Conservation (phyloP, 805 yeast species). For the Lipomyces mesembrius region DNA sequence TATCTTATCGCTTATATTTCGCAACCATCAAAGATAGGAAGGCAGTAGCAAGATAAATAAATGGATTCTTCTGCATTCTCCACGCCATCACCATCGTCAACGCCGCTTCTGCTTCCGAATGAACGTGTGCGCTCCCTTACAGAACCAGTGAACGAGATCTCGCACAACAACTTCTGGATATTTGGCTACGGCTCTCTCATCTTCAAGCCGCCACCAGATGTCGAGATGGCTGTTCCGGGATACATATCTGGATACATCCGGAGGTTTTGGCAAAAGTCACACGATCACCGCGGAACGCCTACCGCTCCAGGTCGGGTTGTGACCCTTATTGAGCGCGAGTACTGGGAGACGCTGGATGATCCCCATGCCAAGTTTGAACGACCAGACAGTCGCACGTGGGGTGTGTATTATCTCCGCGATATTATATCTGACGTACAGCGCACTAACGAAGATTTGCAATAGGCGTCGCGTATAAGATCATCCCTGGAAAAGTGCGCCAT, state of each 20-base stretch:
- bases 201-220: constrained; percentile 85
- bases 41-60: constrained; percentile 56
- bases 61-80: constrained; percentile 60
- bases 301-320: constrained; percentile 88
- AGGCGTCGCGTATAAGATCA: constrained; percentile 86
- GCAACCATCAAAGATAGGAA: constrained; percentile 68
- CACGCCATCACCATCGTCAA: constrained; percentile 43
- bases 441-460: constrained; percentile 45
- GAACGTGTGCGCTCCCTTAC: constrained; percentile 1
- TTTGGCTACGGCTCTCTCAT: constrained; percentile 90
- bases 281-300: constrained; percentile 89
- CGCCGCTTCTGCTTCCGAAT: constrained; percentile 58
- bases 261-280: constrained; percentile 84
- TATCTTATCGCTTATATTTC: constrained; percentile 43
- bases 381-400: constrained; percentile 40
- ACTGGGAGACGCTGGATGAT: constrained; percentile 54
- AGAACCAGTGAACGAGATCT: constrained; percentile 27
- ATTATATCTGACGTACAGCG: no score
- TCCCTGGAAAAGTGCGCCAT: constrained; percentile 61
- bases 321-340: constrained; percentile 67
- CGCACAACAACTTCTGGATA: constrained; percentile 57
- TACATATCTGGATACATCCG: constrained; percentile 75
- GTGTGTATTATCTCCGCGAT: constrained; percentile 2
- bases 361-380: constrained; percentile 46
- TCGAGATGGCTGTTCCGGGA: constrained; percentile 68